Evolutionary conservation across 768 basidiomycete genomes (phyloP).

Genomic region (Phylloporus sp.): DNA sequence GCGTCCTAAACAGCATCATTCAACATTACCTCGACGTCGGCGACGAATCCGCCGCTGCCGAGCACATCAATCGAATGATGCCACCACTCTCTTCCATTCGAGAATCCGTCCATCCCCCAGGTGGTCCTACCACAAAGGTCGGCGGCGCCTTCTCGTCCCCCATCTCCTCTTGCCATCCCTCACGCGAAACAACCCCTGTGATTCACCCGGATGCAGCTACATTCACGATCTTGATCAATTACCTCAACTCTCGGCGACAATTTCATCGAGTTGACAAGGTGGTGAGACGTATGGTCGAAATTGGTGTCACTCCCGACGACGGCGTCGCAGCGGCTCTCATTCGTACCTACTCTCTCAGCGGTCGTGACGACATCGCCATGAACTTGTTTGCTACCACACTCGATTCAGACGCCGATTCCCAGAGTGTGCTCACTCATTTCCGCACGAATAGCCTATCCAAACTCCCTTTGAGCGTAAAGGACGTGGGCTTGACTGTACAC

Average conservation of each 20-base stretch:
- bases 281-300: slow-evolving; percentile 42
- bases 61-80: slow-evolving; percentile 53
- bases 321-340: slow-evolving; percentile 50
- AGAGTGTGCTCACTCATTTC: slow-evolving; percentile 18
- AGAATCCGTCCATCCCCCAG: slow-evolving; percentile 15
- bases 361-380: slow-evolving; percentile 47
- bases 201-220: slow-evolving; percentile 52
- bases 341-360: slow-evolving; percentile 47
- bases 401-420: slow-evolving; percentile 24
- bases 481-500: slow-evolving; percentile 34
- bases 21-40: slow-evolving; percentile 52
- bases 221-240: slow-evolving; percentile 58
- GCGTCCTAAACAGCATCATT: slow-evolving; percentile 65
- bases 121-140: slow-evolving; percentile 27
- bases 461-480: slow-evolving; percentile 27
- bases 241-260: slow-evolving; percentile 42
- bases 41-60: slow-evolving; percentile 44
- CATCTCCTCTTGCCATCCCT: background rate
- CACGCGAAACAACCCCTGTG: slow-evolving; percentile 3
- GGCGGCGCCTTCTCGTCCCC: slow-evolving; percentile 24
- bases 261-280: slow-evolving; percentile 43
- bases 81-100: slow-evolving; percentile 26
- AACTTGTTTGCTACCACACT: slow-evolving; percentile 48
- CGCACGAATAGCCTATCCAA: slow-evolving; percentile 13
- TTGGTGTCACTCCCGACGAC: slow-evolving; percentile 42